Conservation (phyloP, 2,329 filamentous ascomycete species). For the Emmonsia crescens region DNA sequence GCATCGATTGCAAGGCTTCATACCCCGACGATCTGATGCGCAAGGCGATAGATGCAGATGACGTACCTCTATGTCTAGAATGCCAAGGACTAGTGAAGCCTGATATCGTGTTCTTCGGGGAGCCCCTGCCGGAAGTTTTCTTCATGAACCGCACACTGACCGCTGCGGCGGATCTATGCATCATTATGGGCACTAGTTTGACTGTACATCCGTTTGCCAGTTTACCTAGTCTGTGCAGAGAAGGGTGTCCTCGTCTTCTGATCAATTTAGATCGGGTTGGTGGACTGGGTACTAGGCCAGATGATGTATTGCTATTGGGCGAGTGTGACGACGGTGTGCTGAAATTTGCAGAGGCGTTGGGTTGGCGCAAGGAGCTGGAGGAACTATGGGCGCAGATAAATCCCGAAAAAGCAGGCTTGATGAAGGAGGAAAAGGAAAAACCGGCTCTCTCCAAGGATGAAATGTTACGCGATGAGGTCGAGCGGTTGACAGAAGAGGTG, state of each 20-base stretch:
- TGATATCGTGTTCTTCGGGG: conserved; percentile 91
- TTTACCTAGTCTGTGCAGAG: conserved; percentile 54
- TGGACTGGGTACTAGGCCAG: conserved; percentile 59
- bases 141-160: conserved; percentile 47
- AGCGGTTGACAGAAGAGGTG: conserved; percentile 47
- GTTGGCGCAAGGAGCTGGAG: conserved; percentile 80
- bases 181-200: conserved; percentile 83
- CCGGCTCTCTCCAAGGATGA: conserved; percentile 43
- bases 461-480: conserved; percentile 45
- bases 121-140: conserved; percentile 57
- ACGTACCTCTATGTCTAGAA: conserved; percentile 58
- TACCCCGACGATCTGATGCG: conserved; percentile 69
- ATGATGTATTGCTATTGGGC: conserved; percentile 76
- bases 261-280: conserved; percentile 84
- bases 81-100: conserved; percentile 82
- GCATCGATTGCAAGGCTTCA: conserved; percentile 69
- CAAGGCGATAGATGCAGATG: conserved; percentile 52
- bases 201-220: conserved; percentile 81
- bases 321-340: conserved; percentile 76
- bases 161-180: conserved; percentile 59
- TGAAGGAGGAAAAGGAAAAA: conserved; percentile 23
- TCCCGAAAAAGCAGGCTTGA: conserved; percentile 46
- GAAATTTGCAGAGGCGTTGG: conserved; percentile 65
- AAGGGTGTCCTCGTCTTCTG: conserved; percentile 62
- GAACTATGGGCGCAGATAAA: conserved; percentile 59